Conservation (phyloP, 225 moss, liverwort and hornwort genomes). For the Polytrichum commune region DNA sequence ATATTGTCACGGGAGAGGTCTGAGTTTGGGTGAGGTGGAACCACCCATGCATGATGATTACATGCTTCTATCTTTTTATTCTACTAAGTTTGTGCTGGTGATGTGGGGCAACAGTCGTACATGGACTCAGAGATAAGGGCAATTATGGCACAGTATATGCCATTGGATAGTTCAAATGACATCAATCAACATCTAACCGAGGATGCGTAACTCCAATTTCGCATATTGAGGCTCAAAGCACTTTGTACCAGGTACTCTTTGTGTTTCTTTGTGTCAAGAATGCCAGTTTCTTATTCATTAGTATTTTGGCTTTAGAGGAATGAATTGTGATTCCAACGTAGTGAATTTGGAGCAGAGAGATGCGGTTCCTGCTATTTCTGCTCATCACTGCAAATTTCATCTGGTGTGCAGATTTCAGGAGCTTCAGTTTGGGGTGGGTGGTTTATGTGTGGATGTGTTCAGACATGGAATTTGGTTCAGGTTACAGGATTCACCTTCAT, state of each 20-base stretch:
- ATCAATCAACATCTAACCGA: constrained; percentile 13
- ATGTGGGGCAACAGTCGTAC: constrained; percentile 27
- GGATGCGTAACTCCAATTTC: background rate
- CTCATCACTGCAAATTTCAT: background rate
- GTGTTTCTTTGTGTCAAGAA: background rate
- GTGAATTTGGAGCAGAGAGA: background rate
- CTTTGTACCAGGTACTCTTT: too few relatives aligned
- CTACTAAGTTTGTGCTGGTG: background rate
- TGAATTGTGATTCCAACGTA: background rate
- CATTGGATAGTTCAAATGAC: constrained; percentile 45
- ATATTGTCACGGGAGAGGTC: too few relatives aligned
- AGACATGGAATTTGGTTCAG: background rate
- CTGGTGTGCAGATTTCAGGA: background rate
- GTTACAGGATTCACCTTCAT: background rate
- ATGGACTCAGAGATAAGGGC: constrained; percentile 50
- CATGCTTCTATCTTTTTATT: background rate
- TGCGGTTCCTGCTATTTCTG: background rate
- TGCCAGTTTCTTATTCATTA: background rate
- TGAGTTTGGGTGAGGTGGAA: background rate
- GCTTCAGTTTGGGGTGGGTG: background rate
- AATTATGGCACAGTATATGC: constrained; percentile 50
- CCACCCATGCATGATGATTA: background rate
- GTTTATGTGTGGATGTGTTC: background rate
- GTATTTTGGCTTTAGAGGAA: background rate
- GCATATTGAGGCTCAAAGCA: too few relatives aligned